phyloP scores from a whole-genome alignment of 148 eudicot species.

The Camellia sinensis region DNA sequence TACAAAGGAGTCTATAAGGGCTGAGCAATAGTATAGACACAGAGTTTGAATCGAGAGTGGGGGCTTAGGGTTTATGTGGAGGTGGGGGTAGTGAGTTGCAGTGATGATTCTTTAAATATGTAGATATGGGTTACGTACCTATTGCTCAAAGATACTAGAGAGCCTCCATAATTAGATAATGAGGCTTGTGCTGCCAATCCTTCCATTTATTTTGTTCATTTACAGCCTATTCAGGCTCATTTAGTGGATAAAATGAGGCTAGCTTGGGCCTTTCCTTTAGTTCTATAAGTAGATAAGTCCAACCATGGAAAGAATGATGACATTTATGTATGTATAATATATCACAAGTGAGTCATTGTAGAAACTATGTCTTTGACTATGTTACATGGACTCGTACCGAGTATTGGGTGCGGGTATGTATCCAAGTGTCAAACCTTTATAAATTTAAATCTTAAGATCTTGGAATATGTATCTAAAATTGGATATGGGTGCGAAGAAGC shows the following conservation, averaged over 20 bases:
- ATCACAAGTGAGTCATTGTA: not conserved
- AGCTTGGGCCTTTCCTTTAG: not conserved
- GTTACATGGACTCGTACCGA: too few relatives aligned
- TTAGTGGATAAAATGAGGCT: not conserved
- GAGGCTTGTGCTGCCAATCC: not conserved
- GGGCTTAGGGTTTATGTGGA: not conserved
- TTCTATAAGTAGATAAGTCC: not conserved
- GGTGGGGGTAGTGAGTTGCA: not conserved
- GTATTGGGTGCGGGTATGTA: too few relatives aligned
- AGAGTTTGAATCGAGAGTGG: conserved; percentile 1
- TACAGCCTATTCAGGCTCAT: not conserved
- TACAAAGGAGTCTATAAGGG: not conserved
- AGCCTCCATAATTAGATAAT: not conserved
- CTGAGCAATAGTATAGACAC: not conserved
- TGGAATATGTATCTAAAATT: too few relatives aligned
- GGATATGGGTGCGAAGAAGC: too few relatives aligned
- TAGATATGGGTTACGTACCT: not conserved
- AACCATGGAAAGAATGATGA: not conserved
- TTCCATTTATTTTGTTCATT: not conserved
- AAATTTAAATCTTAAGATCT: too few relatives aligned
- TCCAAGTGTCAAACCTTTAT: too few relatives aligned
- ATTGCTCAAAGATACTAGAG: not conserved
- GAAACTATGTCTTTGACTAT: not conserved
- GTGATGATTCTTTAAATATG: not conserved
- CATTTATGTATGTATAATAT: not conserved